Evolutionary conservation across 805 yeast species (phyloP).

Genomic region (Saccharomycopsis schoenii): DNA sequence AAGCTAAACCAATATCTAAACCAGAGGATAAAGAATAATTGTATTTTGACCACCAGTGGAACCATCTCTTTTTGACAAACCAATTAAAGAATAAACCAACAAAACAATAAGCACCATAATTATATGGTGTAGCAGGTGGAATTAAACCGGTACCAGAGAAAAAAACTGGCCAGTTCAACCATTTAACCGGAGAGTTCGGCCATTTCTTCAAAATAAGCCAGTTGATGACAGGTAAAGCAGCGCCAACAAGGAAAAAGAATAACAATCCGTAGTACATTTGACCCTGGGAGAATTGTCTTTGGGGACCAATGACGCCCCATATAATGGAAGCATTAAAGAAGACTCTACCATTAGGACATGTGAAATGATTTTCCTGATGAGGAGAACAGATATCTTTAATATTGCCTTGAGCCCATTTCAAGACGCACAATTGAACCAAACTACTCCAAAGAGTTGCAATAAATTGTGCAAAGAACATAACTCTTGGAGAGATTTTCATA

Average conservation of each 20-base stretch:
- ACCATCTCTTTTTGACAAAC: constrained; percentile 42
- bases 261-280: constrained; percentile 43
- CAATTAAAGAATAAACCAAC: constrained; percentile 50
- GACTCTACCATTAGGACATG: constrained; percentile 35
- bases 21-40: constrained; percentile 59
- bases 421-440: constrained; percentile 32
- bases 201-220: constrained; percentile 29
- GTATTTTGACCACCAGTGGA: constrained; percentile 70
- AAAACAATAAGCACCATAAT: constrained; percentile 42
- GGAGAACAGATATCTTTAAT: constrained; percentile 34
- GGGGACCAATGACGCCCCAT: constrained; percentile 62
- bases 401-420: constrained; percentile 31
- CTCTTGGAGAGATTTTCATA: constrained; percentile 51
- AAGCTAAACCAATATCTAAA: constrained; percentile 56
- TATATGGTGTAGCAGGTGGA: constrained; percentile 67
- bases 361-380: constrained; percentile 35
- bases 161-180: constrained; percentile 56
- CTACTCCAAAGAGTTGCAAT: constrained; percentile 35
- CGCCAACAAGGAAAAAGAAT: constrained; percentile 54
- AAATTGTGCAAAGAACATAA: constrained; percentile 43
- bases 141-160: constrained; percentile 41
- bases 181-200: constrained; percentile 31
- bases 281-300: constrained; percentile 39
- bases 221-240: constrained; percentile 32
- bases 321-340: constrained; percentile 47